Conservation (phyloP, 2,329 filamentous ascomycete genomes). For the Nemania serpens region DNA sequence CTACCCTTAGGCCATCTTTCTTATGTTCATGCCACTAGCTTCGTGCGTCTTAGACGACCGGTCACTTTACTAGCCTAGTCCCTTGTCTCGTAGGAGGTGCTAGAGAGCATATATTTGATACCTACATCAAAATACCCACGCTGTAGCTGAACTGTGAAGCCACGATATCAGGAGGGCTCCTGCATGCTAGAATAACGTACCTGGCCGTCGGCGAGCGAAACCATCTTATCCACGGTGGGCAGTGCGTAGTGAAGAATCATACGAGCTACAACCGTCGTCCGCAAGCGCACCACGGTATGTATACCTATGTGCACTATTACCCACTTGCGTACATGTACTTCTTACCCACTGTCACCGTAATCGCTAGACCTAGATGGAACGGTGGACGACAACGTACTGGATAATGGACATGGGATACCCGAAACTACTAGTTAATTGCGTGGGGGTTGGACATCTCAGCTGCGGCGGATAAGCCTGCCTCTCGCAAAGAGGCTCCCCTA, state of each 20-base stretch:
- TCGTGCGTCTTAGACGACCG: no score
- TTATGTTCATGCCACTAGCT: not conserved
- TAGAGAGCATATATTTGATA: not conserved
- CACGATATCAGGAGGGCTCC: conserved; percentile 24
- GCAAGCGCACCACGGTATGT: not conserved
- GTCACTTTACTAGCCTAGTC: not conserved
- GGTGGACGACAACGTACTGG: not conserved
- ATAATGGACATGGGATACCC: conserved; percentile 7
- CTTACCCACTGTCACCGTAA: not conserved
- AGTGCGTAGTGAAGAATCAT: not conserved
- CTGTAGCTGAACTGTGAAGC: conserved; percentile 20
- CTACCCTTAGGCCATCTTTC: not conserved
- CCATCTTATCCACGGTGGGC: not conserved
- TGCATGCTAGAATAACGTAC: conserved; percentile 4
- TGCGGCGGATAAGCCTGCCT: conserved; percentile 3
- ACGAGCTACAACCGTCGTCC: not conserved
- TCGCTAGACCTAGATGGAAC: not conserved
- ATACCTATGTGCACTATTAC: no score
- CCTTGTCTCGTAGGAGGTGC: not conserved
- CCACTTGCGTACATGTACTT: not conserved
- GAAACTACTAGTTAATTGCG: not conserved
- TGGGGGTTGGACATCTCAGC: conserved; percentile 18
- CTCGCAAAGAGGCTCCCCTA: conserved; percentile 6
- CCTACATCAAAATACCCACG: not conserved
- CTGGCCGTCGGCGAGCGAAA: conserved; percentile 13